Evolutionary conservation across 2,329 filamentous ascomycete genomes (phyloP), one percentile per base, ranked within the genome.

Genomic region (Scytalidium lignicola): DNA sequence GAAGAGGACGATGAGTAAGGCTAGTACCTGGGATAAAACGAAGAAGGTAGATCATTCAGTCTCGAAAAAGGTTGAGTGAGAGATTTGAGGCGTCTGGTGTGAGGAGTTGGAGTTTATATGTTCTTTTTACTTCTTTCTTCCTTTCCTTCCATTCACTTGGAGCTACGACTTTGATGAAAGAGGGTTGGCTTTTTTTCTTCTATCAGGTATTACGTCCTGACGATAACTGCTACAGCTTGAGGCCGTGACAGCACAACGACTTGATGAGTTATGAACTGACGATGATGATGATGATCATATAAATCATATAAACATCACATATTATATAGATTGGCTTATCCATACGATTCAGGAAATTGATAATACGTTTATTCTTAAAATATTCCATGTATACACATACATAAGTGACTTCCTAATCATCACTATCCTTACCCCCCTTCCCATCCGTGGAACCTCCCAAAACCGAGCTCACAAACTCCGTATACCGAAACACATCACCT

Each of bases 401-500:
- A n/a, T 4, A 37, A 37, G 15, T 5, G 15, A 37, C 5, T 4
- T 5, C 32, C 23, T 48, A 57, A 12, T 55, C 50, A 13, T 56
- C 53, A 32, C 32, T 20, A 20, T 46, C 32, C 41, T 52, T 49
- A 28, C 49, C 56, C 10, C 48, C 60, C 23, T 60, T 62, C 20
- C 52, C 54, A 39, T 61, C 58, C 28, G 50, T 45, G 26, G 53
- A 51, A 5, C 62, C 64, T 13, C 64, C 64, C 13, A 56, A 51
- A 48, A 66, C 54, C 49, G 54, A 55, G 19, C 53, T 44, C 26
- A 97, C 89, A 70, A 97, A 97, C 51, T 99, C 93, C 54, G 89
- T 83, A 65, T 97, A 99, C 62, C 84, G 82, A 69, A 99, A 97
- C 1, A 97, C 90, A 52, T 97, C 92, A 1, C 88, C 89, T 53